Conservation (phyloP, 1,284 basidiomycete genomes). For the Irpex rosettiformis region DNA sequence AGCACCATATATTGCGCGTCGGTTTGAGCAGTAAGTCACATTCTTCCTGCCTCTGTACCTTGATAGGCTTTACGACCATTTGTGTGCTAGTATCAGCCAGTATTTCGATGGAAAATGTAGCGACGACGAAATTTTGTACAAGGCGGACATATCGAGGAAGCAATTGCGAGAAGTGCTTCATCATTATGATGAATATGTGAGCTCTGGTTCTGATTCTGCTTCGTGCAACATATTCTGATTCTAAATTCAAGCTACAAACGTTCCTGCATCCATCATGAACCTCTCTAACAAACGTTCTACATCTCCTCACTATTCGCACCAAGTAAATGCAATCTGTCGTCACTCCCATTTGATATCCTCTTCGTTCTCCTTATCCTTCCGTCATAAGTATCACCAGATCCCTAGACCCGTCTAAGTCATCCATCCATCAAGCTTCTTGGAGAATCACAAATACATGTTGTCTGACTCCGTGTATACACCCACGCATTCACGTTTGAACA, state of each 20-base stretch:
- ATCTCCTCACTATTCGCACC: no score
- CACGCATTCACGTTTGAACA: no score
- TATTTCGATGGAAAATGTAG: conserved; percentile 81
- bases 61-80: neutral
- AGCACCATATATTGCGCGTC: conserved; percentile 52
- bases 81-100: conserved; percentile 59
- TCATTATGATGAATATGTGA: conserved; percentile 77
- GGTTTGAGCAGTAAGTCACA: conserved; percentile 63
- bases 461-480: no score
- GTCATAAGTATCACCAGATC: no score
- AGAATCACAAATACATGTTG: no score
- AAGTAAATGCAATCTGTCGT: no score
- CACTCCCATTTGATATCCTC: no score
- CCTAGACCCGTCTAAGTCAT: no score
- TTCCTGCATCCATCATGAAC: conserved; percentile 49
- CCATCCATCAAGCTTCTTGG: no score
- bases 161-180: conserved; percentile 76
- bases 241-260: conserved; percentile 34
- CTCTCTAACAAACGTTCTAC: no score
- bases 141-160: conserved; percentile 71
- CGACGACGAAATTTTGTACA: conserved; percentile 76
- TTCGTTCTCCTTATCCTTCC: no score
- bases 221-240: neutral
- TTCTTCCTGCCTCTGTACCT: conserved; percentile 3
- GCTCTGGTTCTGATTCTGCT: conserved; percentile 23